A percentile compares a stretch with the other conserved stretches of the same genome.
phyloP scores from a whole-genome alignment of 805 yeast genomes.

The Groenewaldozyma salmanticensis region DNA sequence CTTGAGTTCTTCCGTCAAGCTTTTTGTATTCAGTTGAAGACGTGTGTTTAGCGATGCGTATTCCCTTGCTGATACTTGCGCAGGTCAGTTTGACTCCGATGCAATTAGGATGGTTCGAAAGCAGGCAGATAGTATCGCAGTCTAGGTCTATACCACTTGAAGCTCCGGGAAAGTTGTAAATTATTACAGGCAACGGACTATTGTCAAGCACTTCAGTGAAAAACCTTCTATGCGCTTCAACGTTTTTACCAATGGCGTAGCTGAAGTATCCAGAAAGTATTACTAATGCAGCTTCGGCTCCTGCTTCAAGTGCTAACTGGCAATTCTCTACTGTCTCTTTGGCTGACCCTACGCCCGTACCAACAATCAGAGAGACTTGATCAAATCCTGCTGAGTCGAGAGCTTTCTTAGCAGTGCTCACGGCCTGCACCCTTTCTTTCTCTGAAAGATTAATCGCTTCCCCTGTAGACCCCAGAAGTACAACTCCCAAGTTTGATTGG shows the following conservation, averaged over 20 bases:
- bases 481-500: no score
- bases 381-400: no score
- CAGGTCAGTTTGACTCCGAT: conserved; percentile 45
- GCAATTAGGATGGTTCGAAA: conserved; percentile 37
- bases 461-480: conserved; percentile 46
- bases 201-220: conserved; percentile 35
- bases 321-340: conserved; percentile 34
- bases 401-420: conserved; percentile 24
- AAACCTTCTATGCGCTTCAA: conserved; percentile 39
- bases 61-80: no score
- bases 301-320: conserved; percentile 21
- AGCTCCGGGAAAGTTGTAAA: conserved; percentile 45
- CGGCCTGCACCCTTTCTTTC: conserved; percentile 31
- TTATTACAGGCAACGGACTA: conserved; percentile 34
- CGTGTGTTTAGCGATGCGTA: no score
- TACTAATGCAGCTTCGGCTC: conserved; percentile 24
- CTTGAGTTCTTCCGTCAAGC: conserved; percentile 34
- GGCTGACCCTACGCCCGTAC: conserved; percentile 41
- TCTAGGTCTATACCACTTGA: conserved; percentile 32
- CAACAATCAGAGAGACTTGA: conserved; percentile 34
- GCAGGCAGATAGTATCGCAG: conserved; percentile 32
- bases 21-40: conserved; percentile 40
- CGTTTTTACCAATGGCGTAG: conserved; percentile 35
- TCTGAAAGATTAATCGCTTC: conserved; percentile 43
- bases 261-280: conserved; percentile 44